A percentile compares a stretch with the other conserved stretches of the same genome.
Conservation (phyloP, 139 green algal species). For the Haematococcus sp. region DNA sequence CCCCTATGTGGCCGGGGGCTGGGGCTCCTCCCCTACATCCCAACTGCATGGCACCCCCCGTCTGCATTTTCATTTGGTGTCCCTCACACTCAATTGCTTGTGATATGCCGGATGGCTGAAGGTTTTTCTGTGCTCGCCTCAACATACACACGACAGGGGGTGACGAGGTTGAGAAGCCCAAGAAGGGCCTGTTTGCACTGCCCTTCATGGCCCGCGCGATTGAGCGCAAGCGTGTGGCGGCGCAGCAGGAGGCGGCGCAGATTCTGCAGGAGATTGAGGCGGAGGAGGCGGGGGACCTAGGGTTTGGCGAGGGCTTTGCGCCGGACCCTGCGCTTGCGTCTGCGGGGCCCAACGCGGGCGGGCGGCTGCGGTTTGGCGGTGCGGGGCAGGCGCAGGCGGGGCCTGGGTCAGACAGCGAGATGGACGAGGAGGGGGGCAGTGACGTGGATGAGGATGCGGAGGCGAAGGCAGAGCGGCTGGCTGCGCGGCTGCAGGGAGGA, state of each 20-base stretch:
- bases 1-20: neutral
- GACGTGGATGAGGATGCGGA: conserved; percentile 29
- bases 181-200: conserved; percentile 82
- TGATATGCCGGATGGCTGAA: too few species aligned
- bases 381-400: neutral
- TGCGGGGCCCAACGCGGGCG: neutral
- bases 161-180: conserved; percentile 27
- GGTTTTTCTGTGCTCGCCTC: too few species aligned
- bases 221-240: conserved; percentile 58
- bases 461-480: conserved; percentile 36
- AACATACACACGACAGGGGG: neutral
- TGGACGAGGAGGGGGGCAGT: neutral
- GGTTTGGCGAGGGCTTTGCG: too few species aligned
- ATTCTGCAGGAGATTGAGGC: conserved; percentile 42
- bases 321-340: too few species aligned
- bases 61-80: too few species aligned
- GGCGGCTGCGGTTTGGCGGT: conserved; percentile 27
- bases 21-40: neutral
- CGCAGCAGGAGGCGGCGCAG: conserved; percentile 58
- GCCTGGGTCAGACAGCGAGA: neutral
- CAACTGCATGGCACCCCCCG: too few species aligned
- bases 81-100: too few species aligned
- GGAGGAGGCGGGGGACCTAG: neutral
- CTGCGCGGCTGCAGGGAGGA: neutral
- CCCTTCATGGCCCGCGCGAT: conserved; percentile 91